Evolutionary conservation across 352 stramenopile genomes (phyloP).

Genomic region (Thraustochytrium striatum): DNA sequence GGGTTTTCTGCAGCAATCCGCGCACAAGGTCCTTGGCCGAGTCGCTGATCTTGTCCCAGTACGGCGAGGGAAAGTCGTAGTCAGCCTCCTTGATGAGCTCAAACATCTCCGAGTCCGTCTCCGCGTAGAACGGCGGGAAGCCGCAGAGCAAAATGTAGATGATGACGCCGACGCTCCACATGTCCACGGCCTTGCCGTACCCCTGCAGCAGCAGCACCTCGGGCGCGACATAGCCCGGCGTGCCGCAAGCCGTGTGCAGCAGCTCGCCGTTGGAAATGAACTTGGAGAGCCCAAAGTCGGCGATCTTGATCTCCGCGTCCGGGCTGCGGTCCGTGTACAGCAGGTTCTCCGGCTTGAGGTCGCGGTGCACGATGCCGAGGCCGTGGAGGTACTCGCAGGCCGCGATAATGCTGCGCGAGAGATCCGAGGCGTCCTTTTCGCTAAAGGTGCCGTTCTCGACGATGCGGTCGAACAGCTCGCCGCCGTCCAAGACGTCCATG

Average conservation of each 20-base stretch:
- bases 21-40: constrained; percentile 63
- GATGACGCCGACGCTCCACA: constrained; percentile 79
- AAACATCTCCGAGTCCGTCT: constrained; percentile 58
- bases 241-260: constrained; percentile 77
- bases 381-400: constrained; percentile 42
- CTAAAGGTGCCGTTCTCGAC: constrained; percentile 76
- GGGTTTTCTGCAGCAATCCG: constrained; percentile 52
- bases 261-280: constrained; percentile 69
- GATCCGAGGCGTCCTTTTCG: constrained; percentile 71
- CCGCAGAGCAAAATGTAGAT: constrained; percentile 82
- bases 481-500: constrained; percentile 79
- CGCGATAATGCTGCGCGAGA: constrained; percentile 63
- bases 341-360: constrained; percentile 95
- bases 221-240: constrained; percentile 66
- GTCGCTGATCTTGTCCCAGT: constrained; percentile 84
- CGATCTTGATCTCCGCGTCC: constrained; percentile 78
- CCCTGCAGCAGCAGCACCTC: constrained; percentile 71
- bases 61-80: constrained; percentile 84
- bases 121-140: constrained; percentile 78
- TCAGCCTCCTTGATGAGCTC: constrained; percentile 76
- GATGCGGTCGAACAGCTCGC: constrained; percentile 82
- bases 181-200: constrained; percentile 68
- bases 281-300: constrained; percentile 82
- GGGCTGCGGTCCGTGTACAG: constrained; percentile 67
- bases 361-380: constrained; percentile 71